Evolutionary conservation across 768 basidiomycete genomes (phyloP).

Genomic region (Steccherinum ochraceum): DNA sequence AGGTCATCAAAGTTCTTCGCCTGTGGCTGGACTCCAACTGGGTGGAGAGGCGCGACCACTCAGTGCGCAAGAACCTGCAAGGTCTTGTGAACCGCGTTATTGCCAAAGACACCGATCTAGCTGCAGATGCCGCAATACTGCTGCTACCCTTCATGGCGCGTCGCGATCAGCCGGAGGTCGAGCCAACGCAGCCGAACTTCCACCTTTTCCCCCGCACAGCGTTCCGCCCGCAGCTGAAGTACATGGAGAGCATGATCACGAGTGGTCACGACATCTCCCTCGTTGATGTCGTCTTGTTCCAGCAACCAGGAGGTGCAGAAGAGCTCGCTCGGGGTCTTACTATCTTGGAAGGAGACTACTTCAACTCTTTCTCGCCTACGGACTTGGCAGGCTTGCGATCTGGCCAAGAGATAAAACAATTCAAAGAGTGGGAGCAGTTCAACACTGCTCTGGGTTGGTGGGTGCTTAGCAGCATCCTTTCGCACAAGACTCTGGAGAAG

Average conservation of each 20-base stretch:
- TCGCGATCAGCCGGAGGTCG: not conserved
- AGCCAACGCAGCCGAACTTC: not conserved
- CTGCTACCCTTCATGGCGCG: not conserved
- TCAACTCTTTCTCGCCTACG: conserved; percentile 32
- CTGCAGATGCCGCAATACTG: not conserved
- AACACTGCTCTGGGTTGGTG: conserved; percentile 2
- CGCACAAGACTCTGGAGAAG: not conserved
- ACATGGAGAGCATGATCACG: not conserved
- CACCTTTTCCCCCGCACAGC: not conserved
- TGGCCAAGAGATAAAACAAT: not conserved
- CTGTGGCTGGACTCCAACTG: conserved; percentile 73
- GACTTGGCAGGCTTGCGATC: conserved; percentile 18
- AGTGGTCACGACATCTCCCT: conserved; percentile 7
- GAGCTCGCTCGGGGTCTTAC: conserved; percentile 44
- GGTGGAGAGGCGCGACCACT: conserved; percentile 26
- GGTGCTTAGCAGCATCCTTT: conserved; percentile 2
- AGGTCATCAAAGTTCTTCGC: conserved; percentile 55
- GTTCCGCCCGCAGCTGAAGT: not conserved
- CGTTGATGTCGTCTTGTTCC: conserved; percentile 29
- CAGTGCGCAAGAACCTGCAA: not conserved
- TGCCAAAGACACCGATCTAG: not conserved
- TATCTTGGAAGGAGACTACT: conserved; percentile 38
- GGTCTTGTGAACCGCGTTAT: not conserved
- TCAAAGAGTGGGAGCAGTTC: conserved; percentile 4
- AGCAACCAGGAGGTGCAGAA: conserved; percentile 29